Conservation (phyloP, 176 grass and related monocot species). For the Zizania latifolia region DNA sequence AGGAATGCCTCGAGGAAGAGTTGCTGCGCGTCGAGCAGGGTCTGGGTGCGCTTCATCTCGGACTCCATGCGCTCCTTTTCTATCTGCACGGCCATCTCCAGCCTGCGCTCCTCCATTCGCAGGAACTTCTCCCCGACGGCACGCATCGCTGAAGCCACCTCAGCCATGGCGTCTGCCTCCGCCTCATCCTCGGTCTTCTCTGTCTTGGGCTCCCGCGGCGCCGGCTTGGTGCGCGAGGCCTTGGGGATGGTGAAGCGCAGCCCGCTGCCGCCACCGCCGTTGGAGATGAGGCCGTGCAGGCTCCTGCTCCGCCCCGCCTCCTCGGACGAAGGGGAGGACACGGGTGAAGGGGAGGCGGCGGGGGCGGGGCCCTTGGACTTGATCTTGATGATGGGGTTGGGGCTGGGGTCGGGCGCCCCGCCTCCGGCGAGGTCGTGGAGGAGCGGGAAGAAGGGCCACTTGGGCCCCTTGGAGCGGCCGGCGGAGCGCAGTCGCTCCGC, state of each 20-base stretch:
- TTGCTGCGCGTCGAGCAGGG: constrained; percentile 79
- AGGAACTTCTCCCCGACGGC: constrained; percentile 67
- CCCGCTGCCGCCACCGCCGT: constrained; percentile 54
- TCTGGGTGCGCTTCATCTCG: constrained; percentile 90
- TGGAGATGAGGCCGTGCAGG: constrained; percentile 83
- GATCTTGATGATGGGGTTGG: constrained; percentile 58
- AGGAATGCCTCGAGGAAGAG: constrained; percentile 71
- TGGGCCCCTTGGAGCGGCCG: constrained; percentile 42
- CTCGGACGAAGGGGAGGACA: constrained; percentile 48
- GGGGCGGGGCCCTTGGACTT: constrained; percentile 26
- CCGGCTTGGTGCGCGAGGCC: constrained; percentile 48
- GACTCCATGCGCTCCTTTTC: constrained; percentile 86
- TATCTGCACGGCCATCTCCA: constrained; percentile 77
- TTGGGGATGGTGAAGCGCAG: constrained; percentile 88
- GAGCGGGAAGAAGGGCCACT: constrained; percentile 78
- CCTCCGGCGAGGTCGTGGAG: constrained; percentile 73
- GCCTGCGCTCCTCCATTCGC: constrained; percentile 83
- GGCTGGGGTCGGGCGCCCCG: constrained; percentile 30
- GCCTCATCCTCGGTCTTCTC: constrained; percentile 35
- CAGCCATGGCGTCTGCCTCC: constrained; percentile 46
- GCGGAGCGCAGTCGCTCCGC: constrained; percentile 54
- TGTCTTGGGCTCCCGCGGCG: not conserved
- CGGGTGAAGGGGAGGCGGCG: constrained; percentile 24
- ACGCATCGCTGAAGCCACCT: constrained; percentile 61
- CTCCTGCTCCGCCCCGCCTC: constrained; percentile 50